A percentile compares a stretch with the other conserved stretches of the same genome.
Conservation (phyloP, 306 rosid genomes). For the Ormosia emarginata region DNA sequence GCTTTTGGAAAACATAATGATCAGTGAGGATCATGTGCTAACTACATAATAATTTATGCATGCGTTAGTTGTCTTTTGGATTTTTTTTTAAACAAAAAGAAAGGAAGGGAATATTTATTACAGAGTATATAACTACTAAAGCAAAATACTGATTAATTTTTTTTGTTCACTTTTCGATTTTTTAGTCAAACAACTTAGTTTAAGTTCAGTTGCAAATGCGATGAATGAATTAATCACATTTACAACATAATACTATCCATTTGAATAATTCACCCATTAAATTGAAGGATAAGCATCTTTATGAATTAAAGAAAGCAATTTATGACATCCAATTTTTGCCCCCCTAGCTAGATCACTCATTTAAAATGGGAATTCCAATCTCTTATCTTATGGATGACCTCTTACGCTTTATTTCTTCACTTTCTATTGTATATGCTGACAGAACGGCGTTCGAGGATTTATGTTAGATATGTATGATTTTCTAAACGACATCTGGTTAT, state of each 20-base stretch:
- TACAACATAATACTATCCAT: background rate
- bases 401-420: background rate
- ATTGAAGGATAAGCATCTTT: background rate
- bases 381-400: background rate
- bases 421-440: constrained; percentile 1
- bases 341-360: background rate
- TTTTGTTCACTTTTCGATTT: background rate
- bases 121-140: background rate
- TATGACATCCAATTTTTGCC: background rate
- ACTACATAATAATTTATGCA: background rate
- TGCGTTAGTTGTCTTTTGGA: constrained; percentile 6
- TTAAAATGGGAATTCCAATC: background rate
- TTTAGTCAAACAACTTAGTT: background rate
- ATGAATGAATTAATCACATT: background rate
- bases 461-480: constrained; percentile 97
- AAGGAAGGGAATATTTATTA: background rate
- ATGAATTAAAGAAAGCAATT: background rate
- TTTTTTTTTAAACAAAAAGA: background rate
- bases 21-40: constrained; percentile 20
- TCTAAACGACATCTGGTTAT: constrained; percentile 67
- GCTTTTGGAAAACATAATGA: background rate
- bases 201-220: background rate
- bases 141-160: background rate
- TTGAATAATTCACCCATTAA: background rate
- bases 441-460: constrained; percentile 90